Conservation (phyloP, 73 alveolate species). For the Stentor roeselii region DNA sequence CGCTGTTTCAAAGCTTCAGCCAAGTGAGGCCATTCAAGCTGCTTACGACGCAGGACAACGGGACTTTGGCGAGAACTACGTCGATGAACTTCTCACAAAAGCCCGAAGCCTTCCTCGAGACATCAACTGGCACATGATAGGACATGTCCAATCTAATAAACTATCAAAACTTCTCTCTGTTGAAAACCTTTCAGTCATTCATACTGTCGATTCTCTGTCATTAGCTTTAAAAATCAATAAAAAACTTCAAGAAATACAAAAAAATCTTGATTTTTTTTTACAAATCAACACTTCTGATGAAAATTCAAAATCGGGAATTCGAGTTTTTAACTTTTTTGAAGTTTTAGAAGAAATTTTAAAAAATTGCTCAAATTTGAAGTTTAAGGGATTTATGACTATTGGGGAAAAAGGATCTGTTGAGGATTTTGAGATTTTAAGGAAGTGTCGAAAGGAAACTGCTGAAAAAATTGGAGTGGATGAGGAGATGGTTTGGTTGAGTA, state of each 20-base stretch:
- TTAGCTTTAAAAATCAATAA: slow-evolving; percentile 71
- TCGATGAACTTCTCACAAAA: slow-evolving; percentile 80
- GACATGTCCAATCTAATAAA: slow-evolving; percentile 89
- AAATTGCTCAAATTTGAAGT: slow-evolving; percentile 50
- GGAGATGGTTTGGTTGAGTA: slow-evolving; percentile 59
- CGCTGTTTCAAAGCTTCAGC: slow-evolving; percentile 77
- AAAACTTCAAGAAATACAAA: slow-evolving; percentile 40
- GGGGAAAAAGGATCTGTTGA: slow-evolving; percentile 70
- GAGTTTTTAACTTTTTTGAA: slow-evolving; percentile 40
- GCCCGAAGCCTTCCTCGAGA: slow-evolving; percentile 62
- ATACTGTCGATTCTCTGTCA: slow-evolving; percentile 74
- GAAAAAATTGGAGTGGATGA: slow-evolving; percentile 48
- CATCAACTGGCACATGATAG: slow-evolving; percentile 93
- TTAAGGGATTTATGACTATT: slow-evolving; percentile 92
- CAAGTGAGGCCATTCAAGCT: slow-evolving; percentile 60
- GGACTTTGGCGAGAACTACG: slow-evolving; percentile 89
- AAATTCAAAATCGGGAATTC: slow-evolving; percentile 74
- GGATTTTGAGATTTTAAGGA: slow-evolving; percentile 68
- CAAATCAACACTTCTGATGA: slow-evolving; percentile 72
- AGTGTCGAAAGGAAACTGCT: slow-evolving; percentile 50
- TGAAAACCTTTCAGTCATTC: slow-evolving; percentile 41
- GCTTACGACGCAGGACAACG: slow-evolving; percentile 86
- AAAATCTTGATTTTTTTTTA: slow-evolving; percentile 52
- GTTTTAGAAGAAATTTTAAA: slow-evolving; percentile 49
- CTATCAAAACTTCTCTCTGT: slow-evolving; percentile 48